phyloP scores from a whole-genome alignment of 768 basidiomycete genomes.

The Infundibulicybe gibba region DNA sequence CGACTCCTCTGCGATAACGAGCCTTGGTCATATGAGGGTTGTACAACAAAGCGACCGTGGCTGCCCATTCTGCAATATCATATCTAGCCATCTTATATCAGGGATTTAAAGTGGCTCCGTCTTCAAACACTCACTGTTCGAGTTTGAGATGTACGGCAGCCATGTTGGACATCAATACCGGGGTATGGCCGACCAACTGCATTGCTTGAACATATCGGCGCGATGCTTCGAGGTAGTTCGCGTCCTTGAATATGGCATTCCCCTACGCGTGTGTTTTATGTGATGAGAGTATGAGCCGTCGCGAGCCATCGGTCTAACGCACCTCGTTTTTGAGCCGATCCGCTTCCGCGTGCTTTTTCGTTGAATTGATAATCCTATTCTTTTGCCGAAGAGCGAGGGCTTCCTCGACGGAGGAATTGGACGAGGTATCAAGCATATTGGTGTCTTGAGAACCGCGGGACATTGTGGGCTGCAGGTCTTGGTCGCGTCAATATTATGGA shows the following conservation, averaged over 20 bases:
- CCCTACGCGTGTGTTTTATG: conserved; percentile 16
- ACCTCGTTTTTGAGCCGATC: too few species aligned
- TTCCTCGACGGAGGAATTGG: too few species aligned
- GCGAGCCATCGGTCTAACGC: too few species aligned
- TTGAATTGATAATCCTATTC: too few species aligned
- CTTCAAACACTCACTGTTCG: conserved; percentile 18
- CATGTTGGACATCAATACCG: conserved; percentile 28
- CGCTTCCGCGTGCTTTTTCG: too few species aligned
- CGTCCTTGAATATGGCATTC: conserved; percentile 24
- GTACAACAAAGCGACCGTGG: conserved; percentile 28
- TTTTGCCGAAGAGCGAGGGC: too few species aligned
- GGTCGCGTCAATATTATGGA: too few species aligned
- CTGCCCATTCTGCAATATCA: conserved; percentile 33
- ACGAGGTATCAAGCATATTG: too few species aligned
- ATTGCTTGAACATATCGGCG: conserved; percentile 22
- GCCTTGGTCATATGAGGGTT: conserved; percentile 32
- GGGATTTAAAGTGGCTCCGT: neutral
- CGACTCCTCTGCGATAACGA: conserved; percentile 34
- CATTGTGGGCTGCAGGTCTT: too few species aligned
- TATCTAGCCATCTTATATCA: conserved; percentile 20
- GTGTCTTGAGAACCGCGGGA: too few species aligned
- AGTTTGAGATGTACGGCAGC: conserved; percentile 33
- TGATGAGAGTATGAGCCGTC: too few species aligned
- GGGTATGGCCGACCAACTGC: conserved; percentile 25
- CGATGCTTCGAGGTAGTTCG: conserved; percentile 25